A percentile compares a stretch with the other conserved stretches of the same genome.
Evolutionary conservation across 2,329 filamentous ascomycete genomes (phyloP).

Genomic region (Penicillium sp.): DNA sequence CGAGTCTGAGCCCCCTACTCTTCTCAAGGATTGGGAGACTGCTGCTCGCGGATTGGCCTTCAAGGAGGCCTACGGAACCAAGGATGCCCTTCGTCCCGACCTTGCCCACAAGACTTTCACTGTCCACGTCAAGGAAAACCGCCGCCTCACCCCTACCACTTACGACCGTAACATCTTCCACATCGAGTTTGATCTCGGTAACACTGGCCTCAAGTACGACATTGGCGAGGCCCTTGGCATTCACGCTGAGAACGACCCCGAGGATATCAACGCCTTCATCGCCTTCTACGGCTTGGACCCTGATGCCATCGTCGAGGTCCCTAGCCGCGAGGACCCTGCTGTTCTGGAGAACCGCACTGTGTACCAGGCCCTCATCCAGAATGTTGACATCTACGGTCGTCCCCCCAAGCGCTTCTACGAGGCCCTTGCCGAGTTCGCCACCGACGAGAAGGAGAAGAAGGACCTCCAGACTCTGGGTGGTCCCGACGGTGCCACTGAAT

Average conservation of each 20-base stretch:
- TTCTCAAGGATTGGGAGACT: conserved; percentile 76
- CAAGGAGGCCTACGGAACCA: conserved; percentile 88
- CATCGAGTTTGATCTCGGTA: conserved; percentile 94
- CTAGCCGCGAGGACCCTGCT: conserved; percentile 73
- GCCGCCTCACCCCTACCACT: conserved; percentile 78
- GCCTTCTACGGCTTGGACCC: conserved; percentile 81
- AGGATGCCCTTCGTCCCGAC: conserved; percentile 76
- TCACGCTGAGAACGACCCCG: conserved; percentile 87
- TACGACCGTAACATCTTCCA: conserved; percentile 99
- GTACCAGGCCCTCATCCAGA: conserved; percentile 87
- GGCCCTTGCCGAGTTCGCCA: conserved; percentile 79
- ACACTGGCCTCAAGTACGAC: conserved; percentile 90
- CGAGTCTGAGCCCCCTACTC: conserved; percentile 66
- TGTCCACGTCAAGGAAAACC: conserved; percentile 91
- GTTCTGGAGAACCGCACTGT: conserved; percentile 86
- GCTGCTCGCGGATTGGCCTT: conserved; percentile 87
- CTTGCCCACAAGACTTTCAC: conserved; percentile 81
- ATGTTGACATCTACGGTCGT: conserved; percentile 94
- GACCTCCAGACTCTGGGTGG: conserved; percentile 75
- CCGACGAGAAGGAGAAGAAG: conserved; percentile 78
- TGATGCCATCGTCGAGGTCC: conserved; percentile 85
- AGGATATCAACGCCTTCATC: conserved; percentile 81
- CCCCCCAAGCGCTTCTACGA: conserved; percentile 99
- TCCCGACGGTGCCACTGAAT: conserved; percentile 79
- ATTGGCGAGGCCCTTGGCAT: conserved; percentile 97